A percentile compares a stretch with the other conserved stretches of the same genome.
Evolutionary conservation across 2,329 filamentous ascomycete genomes (phyloP).

Genomic region (Neocucurbitaria cava): DNA sequence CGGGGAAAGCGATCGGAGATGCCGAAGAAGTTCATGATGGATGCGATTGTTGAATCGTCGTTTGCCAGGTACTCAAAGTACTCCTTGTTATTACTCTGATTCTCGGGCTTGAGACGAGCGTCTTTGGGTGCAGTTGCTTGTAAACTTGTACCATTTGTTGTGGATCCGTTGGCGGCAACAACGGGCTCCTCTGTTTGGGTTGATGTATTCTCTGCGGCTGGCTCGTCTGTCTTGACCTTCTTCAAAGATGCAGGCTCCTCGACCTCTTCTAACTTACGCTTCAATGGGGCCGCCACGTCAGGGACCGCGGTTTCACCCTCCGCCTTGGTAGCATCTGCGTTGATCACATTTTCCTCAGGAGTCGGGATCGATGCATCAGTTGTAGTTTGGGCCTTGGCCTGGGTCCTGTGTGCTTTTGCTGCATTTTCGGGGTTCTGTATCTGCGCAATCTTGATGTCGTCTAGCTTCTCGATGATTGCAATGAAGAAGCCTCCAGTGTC

Average conservation of each 20-base stretch:
- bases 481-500: conserved; percentile 99
- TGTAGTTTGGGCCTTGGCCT: conserved; percentile 24
- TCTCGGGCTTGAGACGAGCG: conserved; percentile 50
- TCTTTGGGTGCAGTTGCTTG: conserved; percentile 17
- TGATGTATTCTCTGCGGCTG: conserved; percentile 19
- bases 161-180: conserved; percentile 20
- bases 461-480: conserved; percentile 88
- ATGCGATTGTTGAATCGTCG: conserved; percentile 76
- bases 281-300: conserved; percentile 31
- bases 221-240: conserved; percentile 44
- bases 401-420: conserved; percentile 30
- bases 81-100: conserved; percentile 71
- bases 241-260: conserved; percentile 39
- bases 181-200: conserved; percentile 8
- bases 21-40: conserved; percentile 84
- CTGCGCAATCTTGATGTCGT: conserved; percentile 61
- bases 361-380: conserved; percentile 27
- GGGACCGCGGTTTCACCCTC: conserved; percentile 15
- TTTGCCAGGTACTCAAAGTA: conserved; percentile 88
- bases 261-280: conserved; percentile 51
- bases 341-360: conserved; percentile 34
- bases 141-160: conserved; percentile 6
- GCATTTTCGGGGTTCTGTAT: conserved; percentile 34
- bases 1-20: conserved; percentile 84
- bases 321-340: conserved; percentile 28